phyloP scores from a whole-genome alignment of 768 basidiomycete genomes.

The Peribolospora baueri region DNA sequence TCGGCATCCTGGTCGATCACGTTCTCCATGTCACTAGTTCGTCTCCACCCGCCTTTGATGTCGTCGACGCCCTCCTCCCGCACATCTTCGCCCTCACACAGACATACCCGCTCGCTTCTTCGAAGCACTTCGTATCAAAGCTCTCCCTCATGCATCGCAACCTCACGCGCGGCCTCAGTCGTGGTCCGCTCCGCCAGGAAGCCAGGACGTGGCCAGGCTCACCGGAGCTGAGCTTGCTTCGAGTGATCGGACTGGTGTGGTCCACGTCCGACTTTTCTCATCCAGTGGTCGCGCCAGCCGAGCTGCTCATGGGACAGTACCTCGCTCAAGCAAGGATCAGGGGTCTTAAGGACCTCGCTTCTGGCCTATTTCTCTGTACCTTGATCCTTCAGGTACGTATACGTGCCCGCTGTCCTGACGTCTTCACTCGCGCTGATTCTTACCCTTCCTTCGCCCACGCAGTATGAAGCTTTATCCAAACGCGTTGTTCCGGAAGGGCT shows the following conservation, averaged over 20 bases:
- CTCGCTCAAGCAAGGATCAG: slow-evolving; percentile 62
- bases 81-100: slow-evolving; percentile 56
- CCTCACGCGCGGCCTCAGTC: slow-evolving; percentile 52
- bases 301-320: slow-evolving; percentile 74
- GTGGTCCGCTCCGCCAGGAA: slow-evolving; percentile 33
- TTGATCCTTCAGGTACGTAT: slow-evolving; percentile 29
- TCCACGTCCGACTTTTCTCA: slow-evolving; percentile 87
- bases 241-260: slow-evolving; percentile 61
- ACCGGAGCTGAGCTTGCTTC: slow-evolving; percentile 55
- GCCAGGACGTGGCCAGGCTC: slow-evolving; percentile 73
- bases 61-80: slow-evolving; percentile 42
- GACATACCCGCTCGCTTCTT: slow-evolving; percentile 55
- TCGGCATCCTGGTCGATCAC: slow-evolving; percentile 64
- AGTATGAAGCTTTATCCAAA: slow-evolving; percentile 66
- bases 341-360: slow-evolving; percentile 44
- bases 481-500: slow-evolving; percentile 69
- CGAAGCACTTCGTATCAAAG: slow-evolving; percentile 56
- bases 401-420: background rate
- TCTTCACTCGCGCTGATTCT: background rate
- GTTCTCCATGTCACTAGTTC: slow-evolving; percentile 45
- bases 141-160: slow-evolving; percentile 82
- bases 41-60: slow-evolving; percentile 33
- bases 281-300: slow-evolving; percentile 59
- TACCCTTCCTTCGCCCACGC: slow-evolving; percentile 18
- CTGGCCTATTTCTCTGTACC: slow-evolving; percentile 71